Evolutionary conservation across 176 grass and related monocot genomes (phyloP), one percentile per base, ranked within the genome.

Genomic region (Aegilops tauschii): DNA sequence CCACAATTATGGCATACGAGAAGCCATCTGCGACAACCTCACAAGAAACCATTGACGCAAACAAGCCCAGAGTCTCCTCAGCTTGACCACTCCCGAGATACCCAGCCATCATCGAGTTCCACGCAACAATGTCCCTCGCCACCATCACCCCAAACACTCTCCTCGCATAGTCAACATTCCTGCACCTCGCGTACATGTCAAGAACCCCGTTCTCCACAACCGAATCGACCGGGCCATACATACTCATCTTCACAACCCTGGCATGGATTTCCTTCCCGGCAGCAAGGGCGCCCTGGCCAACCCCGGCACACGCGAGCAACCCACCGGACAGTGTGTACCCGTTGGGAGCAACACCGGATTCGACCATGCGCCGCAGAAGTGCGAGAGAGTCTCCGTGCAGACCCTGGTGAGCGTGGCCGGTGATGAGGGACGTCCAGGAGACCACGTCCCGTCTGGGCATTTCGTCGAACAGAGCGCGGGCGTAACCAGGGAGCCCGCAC

Each of bases 21-120:
- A 94, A 94, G n/a, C 77, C 86, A 82, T 86, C 86, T 7, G 39
- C 56, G 3, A 36, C 63, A 56, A 89, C 12, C 12, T 64, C 65
- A 73, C 28, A 73, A 73, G 76, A 84, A 37, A 79, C 30, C 89
- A 91, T 94, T 5, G 84, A 84, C 6, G 21, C 12, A 1, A 94
- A 88, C 20, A 91, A 35, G 8, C 69, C 17, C 71, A 94, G 74
- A 35, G 84, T 71, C 73, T 94, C 92, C 73, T 94, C 92, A 12
- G 89, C 76, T 42, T 81, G 83, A 3, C 77, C 84, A 17, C 42
- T 89, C 12, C 65, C 56, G 13, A 91, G 89, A 50, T 45, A 77
- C 18, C 83, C 89, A 4, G 89, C 78, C 89, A 91, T 94, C 89
- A 94, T 89, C 5, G 83, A 80, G 56, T 94, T 94, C 89, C 92